Percentiles rank a stretch among this genome's conserved stretches.
phyloP scores from a whole-genome alignment of 768 basidiomycete genomes.

The Lentinula sp. region DNA sequence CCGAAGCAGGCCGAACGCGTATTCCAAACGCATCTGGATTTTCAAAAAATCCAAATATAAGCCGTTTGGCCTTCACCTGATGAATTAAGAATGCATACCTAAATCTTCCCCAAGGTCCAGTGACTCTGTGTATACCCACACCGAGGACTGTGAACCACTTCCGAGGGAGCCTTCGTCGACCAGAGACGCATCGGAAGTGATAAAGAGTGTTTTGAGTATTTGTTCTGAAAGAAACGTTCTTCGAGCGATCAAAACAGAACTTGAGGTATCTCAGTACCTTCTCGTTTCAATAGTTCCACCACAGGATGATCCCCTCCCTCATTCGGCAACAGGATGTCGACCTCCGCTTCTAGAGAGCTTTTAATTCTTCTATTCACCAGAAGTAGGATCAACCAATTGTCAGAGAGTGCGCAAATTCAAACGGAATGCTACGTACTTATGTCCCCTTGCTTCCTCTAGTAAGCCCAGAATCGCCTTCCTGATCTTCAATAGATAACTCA shows the following conservation, averaged over 20 bases:
- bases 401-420: neutral
- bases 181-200: conserved; percentile 67
- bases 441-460: conserved; percentile 69
- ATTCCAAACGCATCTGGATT: conserved; percentile 32
- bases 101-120: conserved; percentile 41
- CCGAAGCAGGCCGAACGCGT: conserved; percentile 53
- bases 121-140: conserved; percentile 45
- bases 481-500: conserved; percentile 56
- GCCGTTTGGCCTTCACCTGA: neutral
- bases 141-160: conserved; percentile 26
- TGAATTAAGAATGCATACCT: neutral
- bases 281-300: conserved; percentile 30
- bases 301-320: conserved; percentile 14
- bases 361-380: conserved; percentile 50
- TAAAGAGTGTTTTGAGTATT: conserved; percentile 70
- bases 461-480: conserved; percentile 57
- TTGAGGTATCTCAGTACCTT: conserved; percentile 27
- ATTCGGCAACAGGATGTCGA: conserved; percentile 55
- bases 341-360: conserved; percentile 72
- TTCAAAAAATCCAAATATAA: conserved; percentile 6
- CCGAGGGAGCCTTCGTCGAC: conserved; percentile 34
- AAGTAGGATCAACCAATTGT: neutral
- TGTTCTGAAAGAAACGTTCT: conserved; percentile 33
- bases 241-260: neutral
- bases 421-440: conserved; percentile 48